Base-by-base conservation (phyloP, 306 rosid species). In the Glycine latifolia region DNA sequence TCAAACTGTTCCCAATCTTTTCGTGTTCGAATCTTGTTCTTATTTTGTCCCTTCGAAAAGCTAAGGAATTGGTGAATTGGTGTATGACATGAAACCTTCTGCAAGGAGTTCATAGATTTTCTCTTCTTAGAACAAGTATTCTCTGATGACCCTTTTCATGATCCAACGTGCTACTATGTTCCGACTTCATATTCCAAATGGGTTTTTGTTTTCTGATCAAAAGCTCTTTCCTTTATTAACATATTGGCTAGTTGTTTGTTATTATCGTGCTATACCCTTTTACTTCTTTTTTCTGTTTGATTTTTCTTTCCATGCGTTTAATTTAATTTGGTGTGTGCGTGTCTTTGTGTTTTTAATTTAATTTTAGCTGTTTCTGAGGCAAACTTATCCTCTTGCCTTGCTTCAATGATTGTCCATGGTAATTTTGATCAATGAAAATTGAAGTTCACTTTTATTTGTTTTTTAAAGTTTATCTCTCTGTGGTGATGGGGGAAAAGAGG, bases 1-100 rank as follows among this genome's bases (percentile, higher is more conserved):
- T 67, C 70, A 31, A 70, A 69, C 37, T 60, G 47, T 71, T 62
- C 53, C 20, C 52, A 4, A 48, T 4, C 67, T 65, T 71, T 83
- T 83, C 86, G 63, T 83, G 55, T 78, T 79, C 70, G 71, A 86
- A 17, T 75, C 54, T 50, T 11, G 81, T 39, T 39, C 44, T 54
- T 52, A 11, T 12, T 12, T 12, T 7, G 8, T 13, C 49, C 54
- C 56, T 55, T 20, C 10, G 6, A 55, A 54, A 67, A 8, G 56
- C 73, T 44, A 52, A 52, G 9, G 71, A 63, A 54, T 72, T 85
- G 80, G 4, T 26, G 31, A 26, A 26, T 37, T 65, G 82, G 44
- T 35, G 52, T 8, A 31, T 63, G 14, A 76, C 77, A 8, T 46
- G 67, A 65, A 75, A 20, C 77, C 71, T 74, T 50, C 52, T 14